phyloP scores from a whole-genome alignment of 2,329 filamentous ascomycete genomes.

The Escovopsis sp. region DNA sequence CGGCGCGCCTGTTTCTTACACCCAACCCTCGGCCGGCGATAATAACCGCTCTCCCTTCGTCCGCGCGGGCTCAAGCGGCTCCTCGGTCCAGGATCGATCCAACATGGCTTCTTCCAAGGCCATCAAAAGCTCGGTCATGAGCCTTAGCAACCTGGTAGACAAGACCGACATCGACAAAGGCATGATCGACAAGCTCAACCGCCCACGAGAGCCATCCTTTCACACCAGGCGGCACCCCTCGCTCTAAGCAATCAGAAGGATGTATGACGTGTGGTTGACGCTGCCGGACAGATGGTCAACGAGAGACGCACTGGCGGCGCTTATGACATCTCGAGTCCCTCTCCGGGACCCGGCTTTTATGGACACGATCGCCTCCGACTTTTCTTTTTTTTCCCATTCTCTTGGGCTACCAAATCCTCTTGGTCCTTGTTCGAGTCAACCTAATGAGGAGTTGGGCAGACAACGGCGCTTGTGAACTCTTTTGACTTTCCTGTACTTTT shows the following conservation, averaged over 20 bases:
- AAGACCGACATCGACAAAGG: slow-evolving; percentile 38
- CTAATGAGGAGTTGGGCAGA: no score
- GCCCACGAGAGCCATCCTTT: slow-evolving; percentile 13
- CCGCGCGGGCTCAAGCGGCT: slow-evolving; percentile 21
- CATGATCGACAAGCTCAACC: slow-evolving; percentile 38
- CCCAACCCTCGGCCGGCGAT: no score
- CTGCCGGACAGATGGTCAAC: slow-evolving; percentile 9
- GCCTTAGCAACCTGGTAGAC: slow-evolving; percentile 34
- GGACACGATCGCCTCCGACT: slow-evolving; percentile 16
- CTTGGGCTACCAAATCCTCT: no score
- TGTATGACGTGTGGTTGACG: slow-evolving; percentile 3
- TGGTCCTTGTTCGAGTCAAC: no score
- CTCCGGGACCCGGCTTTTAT: slow-evolving; percentile 13
- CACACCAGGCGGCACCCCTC: no score
- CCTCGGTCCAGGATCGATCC: slow-evolving; percentile 19
- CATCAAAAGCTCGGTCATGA: no score
- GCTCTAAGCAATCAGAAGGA: background rate
- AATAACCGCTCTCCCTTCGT: slow-evolving; percentile 22
- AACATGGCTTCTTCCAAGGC: no score
- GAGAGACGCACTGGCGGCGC: slow-evolving; percentile 1
- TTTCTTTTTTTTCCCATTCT: background rate
- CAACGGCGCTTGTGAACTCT: no score
- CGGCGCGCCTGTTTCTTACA: no score
- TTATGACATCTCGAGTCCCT: background rate
- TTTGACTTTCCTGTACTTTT: background rate